Base-by-base conservation (phyloP, 768 basidiomycete species). In the Rhodotorula paludigena region DNA sequence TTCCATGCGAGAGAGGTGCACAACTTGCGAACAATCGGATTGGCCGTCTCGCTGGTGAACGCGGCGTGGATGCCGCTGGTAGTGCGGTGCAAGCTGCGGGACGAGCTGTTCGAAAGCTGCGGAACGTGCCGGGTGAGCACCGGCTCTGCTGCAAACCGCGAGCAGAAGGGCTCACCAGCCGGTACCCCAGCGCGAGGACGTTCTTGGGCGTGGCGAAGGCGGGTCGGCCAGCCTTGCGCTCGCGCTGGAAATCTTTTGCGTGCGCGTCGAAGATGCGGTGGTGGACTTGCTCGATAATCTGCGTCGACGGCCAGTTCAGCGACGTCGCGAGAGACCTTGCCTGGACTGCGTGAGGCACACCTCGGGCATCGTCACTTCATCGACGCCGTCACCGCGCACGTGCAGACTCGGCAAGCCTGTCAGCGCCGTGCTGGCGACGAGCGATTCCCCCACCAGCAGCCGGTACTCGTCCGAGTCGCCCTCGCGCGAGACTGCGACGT, bases 21-120 rank as follows among this genome's bases (percentile, higher is more conserved):
- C 25, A 92, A 78, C 0, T 83, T 84, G 20, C 85, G 86, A 39
- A 89, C 79, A n/a, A 85, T 82, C 0, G 90, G 90, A 76, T 92
- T 92, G 23, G 88, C 80, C 70, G 85, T 86, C 63, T 80, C 80
- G 73, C 86, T 89, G 23, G 80, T 80, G 56, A 88, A 42, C 6
- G 45, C 2, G 9, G 60, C 23, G 1, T 55, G 55, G 33, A 82
- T 77, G 33, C 77, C 74, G 63, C 79, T 74, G 33, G 80, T 80
- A 14, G 76, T 75, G 75, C 81, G 38, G 7, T 45, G 42, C 5
- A 42, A 16, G 2, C 35, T 35, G 4, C 47, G 25, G 0, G 33
- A 45, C n/a, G 25, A 28, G 20, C 33, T 23, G 32, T 54, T 41
- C 42, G 32, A 44, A 2, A 36, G 10, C 47, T 47, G 56, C 42